Evolutionary conservation across 2,329 filamentous ascomycete species (phyloP).

Genomic region (Ceratocystis destructans): DNA sequence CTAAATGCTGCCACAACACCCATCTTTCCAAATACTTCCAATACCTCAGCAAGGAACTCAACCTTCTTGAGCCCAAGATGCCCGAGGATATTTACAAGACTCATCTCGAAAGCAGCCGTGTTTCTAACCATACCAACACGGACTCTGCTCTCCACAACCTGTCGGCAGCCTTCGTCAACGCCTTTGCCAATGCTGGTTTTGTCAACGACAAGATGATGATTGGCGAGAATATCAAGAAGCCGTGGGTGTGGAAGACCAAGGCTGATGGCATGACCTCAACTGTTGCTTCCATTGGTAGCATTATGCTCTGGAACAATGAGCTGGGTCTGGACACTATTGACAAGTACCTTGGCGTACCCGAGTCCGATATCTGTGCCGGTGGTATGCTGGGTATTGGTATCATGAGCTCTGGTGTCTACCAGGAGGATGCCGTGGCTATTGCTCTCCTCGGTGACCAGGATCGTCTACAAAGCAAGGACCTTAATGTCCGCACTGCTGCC

Average conservation of each 20-base stretch:
- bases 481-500: conserved; percentile 63
- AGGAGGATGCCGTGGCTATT: conserved; percentile 81
- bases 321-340: conserved; percentile 86
- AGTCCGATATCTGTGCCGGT: conserved; percentile 66
- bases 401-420: conserved; percentile 79
- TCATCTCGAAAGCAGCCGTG: conserved; percentile 87
- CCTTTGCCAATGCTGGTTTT: conserved; percentile 91
- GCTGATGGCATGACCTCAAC: conserved; percentile 96
- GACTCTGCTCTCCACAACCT: conserved; percentile 94
- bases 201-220: conserved; percentile 98
- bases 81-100: conserved; percentile 99
- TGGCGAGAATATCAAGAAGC: conserved; percentile 71
- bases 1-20: conserved; percentile 75
- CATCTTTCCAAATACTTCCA: conserved; percentile 88
- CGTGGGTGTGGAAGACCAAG: conserved; percentile 99
- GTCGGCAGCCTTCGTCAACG: conserved; percentile 90
- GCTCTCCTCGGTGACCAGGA: conserved; percentile 70
- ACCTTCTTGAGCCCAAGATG: conserved; percentile 90
- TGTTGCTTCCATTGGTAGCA: conserved; percentile 79
- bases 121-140: conserved; percentile 82
- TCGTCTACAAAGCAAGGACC: conserved; percentile 65
- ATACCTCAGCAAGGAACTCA: conserved; percentile 83
- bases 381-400: conserved; percentile 89
- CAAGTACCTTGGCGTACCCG: conserved; percentile 71
- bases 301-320: conserved; percentile 89